These are phyloP conservation scores for Diaporthe sp. DNA, from an alignment of 2,329 filamentous ascomycete species.

Conservation along the genomic window DNA sequence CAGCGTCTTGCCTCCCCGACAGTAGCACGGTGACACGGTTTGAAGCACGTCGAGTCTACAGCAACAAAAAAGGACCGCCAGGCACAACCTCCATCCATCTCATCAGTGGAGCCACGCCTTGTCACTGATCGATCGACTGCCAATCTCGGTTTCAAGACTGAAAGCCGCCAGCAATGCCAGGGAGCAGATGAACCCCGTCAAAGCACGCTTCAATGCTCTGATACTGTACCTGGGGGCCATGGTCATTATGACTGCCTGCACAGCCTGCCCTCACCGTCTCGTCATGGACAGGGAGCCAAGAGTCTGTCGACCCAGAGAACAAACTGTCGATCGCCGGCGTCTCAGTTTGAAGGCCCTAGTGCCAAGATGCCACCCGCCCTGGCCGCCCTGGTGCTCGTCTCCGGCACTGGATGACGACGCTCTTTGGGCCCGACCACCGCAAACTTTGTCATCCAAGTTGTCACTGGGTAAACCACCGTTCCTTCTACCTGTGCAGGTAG, in stretches of 20 bases:
- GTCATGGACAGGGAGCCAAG: conserved; percentile 23
- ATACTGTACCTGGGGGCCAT: background rate
- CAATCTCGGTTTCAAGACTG: conserved; percentile 18
- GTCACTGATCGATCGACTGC: conserved; percentile 31
- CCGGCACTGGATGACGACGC: conserved; percentile 18
- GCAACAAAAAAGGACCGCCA: background rate
- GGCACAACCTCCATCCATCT: conserved; percentile 13
- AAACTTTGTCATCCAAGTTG: conserved; percentile 1
- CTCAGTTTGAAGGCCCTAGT: conserved; percentile 24
- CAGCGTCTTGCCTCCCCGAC: conserved; percentile 5
- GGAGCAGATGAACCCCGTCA: conserved; percentile 18
- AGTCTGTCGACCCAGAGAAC: background rate
- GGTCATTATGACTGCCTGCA: background rate
- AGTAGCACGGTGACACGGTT: background rate
- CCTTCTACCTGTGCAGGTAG: background rate
- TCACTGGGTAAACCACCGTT: background rate
- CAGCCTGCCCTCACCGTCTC: background rate
- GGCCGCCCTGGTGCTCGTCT: background rate
- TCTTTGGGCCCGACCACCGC: background rate
- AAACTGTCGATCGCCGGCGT: conserved; percentile 3
- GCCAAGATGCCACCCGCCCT: conserved; percentile 16
- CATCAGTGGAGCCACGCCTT: conserved; percentile 15
- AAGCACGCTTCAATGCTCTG: background rate
- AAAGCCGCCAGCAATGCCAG: background rate
- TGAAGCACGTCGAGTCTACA: background rate